These are phyloP conservation scores for Quercus variabilis DNA, from an alignment of 306 rosid species.

Conservation along the genomic window DNA sequence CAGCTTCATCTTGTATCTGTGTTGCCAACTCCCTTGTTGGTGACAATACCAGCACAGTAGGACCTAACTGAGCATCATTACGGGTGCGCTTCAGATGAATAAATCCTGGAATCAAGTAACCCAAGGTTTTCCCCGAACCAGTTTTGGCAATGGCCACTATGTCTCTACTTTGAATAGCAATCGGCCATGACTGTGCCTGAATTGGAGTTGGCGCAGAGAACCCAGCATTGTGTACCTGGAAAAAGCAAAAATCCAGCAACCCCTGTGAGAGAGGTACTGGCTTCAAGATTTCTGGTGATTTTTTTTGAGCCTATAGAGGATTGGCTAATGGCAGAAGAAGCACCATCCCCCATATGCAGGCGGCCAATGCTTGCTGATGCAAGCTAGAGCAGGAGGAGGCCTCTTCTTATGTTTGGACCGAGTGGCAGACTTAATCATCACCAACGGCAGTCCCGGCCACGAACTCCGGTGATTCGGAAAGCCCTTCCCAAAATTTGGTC, in stretches of 20 bases:
- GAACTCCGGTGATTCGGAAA: conserved; percentile 93
- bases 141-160: conserved; percentile 99
- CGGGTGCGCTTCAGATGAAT: conserved; percentile 78
- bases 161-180: conserved; percentile 93
- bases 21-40: conserved; percentile 99
- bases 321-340: conserved; percentile 85
- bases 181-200: conserved; percentile 99
- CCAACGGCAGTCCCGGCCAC: conserved; percentile 95
- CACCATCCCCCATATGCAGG: conserved; percentile 85
- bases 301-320: conserved; percentile 56
- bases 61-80: conserved; percentile 69
- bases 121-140: conserved; percentile 98
- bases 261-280: conserved; percentile 33
- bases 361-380: conserved; percentile 90
- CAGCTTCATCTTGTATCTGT: conserved; percentile 96
- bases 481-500: conserved; percentile 91
- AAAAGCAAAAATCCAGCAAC: conserved; percentile 70
- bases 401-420: conserved; percentile 91
- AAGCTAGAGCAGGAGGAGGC: conserved; percentile 98
- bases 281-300: conserved; percentile 24
- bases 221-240: conserved; percentile 97
- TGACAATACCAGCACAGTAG: conserved; percentile 81
- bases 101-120: conserved; percentile 89
- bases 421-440: conserved; percentile 99
- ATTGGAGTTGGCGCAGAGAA: conserved; percentile 98